Percentiles rank a stretch among this genome's conserved stretches.
Conservation (phyloP, 352 stramenopile species). For the Pythium plurisporium region DNA sequence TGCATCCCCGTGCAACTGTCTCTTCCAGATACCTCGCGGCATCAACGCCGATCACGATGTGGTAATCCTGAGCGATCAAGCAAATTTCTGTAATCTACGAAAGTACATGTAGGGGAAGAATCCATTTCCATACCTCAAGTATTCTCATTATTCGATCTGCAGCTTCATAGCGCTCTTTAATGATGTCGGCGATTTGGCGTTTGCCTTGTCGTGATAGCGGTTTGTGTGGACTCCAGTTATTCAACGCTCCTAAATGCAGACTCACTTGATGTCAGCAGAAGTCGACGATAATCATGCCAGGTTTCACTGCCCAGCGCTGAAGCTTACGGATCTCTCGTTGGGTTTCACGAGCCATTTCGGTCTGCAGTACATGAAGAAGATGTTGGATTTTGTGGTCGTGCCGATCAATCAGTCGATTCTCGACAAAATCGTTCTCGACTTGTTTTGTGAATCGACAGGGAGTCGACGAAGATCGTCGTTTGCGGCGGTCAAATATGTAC, state of each 20-base stretch:
- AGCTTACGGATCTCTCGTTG: slow-evolving; percentile 51
- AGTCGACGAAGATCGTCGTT: background rate
- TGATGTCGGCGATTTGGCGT: slow-evolving; percentile 32
- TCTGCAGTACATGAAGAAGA: slow-evolving; percentile 49
- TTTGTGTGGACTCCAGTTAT: slow-evolving; percentile 21
- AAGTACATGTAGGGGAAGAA: background rate
- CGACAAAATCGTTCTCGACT: slow-evolving; percentile 1
- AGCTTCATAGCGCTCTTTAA: slow-evolving; percentile 58
- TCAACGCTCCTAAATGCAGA: slow-evolving; percentile 16
- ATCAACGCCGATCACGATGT: slow-evolving; percentile 19
- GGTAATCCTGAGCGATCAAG: slow-evolving; percentile 14
- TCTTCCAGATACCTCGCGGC: slow-evolving; percentile 19
- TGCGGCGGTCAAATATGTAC: slow-evolving; percentile 47
- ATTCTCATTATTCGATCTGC: slow-evolving; percentile 76
- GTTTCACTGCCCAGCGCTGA: background rate
- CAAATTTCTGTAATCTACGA: too few species aligned
- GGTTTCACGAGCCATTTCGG: slow-evolving; percentile 56
- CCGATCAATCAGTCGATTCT: slow-evolving; percentile 31
- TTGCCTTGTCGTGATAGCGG: slow-evolving; percentile 32
- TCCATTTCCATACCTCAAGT: slow-evolving; percentile 40
- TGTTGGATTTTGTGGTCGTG: slow-evolving; percentile 57
- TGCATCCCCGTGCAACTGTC: slow-evolving; percentile 10
- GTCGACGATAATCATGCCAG: background rate
- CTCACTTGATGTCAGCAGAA: background rate
- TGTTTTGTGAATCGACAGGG: background rate